Conservation (phyloP, 805 yeast species). For the Candida insectalens region DNA sequence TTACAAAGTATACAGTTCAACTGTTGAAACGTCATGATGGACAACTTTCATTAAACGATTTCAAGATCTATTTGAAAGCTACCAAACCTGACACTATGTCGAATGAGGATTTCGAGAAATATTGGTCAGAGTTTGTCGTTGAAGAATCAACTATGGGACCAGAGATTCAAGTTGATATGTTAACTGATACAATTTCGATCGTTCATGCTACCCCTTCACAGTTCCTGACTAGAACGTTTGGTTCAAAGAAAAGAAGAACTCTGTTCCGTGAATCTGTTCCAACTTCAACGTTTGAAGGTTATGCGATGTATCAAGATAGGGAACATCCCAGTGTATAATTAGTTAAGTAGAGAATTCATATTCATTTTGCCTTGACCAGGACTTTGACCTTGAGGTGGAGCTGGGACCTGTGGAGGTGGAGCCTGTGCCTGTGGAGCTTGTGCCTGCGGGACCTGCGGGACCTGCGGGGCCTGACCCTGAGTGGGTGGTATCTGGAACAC, state of each 20-base stretch:
- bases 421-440: too few species aligned
- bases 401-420: too few species aligned
- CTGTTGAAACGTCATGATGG: constrained; percentile 64
- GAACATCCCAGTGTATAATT: too few species aligned
- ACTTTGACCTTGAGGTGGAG: too few species aligned
- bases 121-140: constrained; percentile 57
- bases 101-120: constrained; percentile 60
- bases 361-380: too few species aligned
- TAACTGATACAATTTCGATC: constrained; percentile 23
- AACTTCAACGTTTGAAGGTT: neutral
- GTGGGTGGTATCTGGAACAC: too few species aligned
- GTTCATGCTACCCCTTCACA: constrained; percentile 34
- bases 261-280: neutral
- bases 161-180: constrained; percentile 60
- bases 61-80: constrained; percentile 58
- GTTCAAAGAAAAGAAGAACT: neutral
- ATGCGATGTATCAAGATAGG: neutral
- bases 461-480: too few species aligned
- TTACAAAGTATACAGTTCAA: constrained; percentile 58
- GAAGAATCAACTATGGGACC: constrained; percentile 27
- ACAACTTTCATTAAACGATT: constrained; percentile 50
- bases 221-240: constrained; percentile 4
- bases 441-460: too few species aligned
- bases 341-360: too few species aligned
- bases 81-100: constrained; percentile 33